Evolutionary conservation across 1,284 basidiomycete genomes (phyloP).

Genomic region (Tetrapyrgos nigripes): DNA sequence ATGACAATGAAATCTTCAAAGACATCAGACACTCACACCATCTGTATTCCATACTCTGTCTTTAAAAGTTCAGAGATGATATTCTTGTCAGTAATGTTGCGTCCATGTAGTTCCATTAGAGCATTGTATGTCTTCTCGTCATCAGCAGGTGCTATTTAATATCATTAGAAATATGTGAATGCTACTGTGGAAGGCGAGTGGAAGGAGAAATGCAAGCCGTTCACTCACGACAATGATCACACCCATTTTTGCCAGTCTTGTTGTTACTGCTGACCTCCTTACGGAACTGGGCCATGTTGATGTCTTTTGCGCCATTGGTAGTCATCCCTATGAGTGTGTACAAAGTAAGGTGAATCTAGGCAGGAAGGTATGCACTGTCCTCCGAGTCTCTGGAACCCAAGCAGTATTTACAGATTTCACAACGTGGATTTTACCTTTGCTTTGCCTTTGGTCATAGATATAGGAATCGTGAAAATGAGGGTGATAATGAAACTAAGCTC

Average conservation of each 20-base stretch:
- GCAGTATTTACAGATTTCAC: no score
- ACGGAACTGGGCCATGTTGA: no score
- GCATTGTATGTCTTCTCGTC: not conserved
- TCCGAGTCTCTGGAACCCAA: no score
- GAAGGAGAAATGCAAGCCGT: not conserved
- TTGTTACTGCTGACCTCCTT: not conserved
- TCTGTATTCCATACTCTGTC: not conserved
- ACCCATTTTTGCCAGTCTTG: not conserved
- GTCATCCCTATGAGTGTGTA: no score
- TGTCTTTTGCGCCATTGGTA: no score
- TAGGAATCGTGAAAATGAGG: no score
- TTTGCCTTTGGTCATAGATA: no score
- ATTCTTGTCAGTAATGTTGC: slow-evolving; percentile 1
- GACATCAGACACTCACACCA: not conserved
- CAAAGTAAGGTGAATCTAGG: no score
- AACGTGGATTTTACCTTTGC: no score
- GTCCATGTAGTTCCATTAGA: not conserved
- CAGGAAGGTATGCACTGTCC: no score
- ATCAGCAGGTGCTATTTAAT: not conserved
- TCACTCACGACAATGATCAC: not conserved
- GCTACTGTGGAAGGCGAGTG: no score
- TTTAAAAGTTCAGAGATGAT: not conserved
- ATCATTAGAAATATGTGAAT: not conserved
- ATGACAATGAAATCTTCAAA: not conserved
- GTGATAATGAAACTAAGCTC: no score